Base-by-base conservation (phyloP, 345 rosid genomes). In the Clarkia xantiana region DNA sequence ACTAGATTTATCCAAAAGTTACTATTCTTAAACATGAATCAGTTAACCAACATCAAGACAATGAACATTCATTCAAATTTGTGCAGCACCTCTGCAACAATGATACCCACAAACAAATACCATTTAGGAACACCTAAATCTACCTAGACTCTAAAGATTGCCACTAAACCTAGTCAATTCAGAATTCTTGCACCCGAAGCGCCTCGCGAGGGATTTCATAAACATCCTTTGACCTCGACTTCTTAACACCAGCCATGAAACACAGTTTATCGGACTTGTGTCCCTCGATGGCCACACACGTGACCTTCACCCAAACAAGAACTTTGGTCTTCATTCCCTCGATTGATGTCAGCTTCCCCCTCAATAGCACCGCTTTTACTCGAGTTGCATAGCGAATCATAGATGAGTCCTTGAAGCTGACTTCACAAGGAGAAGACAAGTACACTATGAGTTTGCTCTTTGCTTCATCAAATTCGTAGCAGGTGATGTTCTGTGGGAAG, bases 311-410 rank as follows among this genome's bases (percentile, higher is more conserved):
- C 96, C 94, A 86, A 9, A 91, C 94, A 1, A 91, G 75, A 25
- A 81, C 82, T 71, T 91, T 86, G 2, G 96, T 91, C 80, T 91
- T 91, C 93, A 86, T 81, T 44, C 98, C 98, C 68, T 91, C 98
- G 0, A 86, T 83, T 3, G 73, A 68, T 43, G 81, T 68, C 52
- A 90, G 70, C 73, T 83, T 90, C 51, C 94, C 96, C 63, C 81
- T 70, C 18, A 61, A 61, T 42, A 91, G 69, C n/a, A 59, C 78
- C 18, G 80, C 93, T 60, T 91, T 91, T 44, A 86, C 94, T 0
- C 98, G 83, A 1, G 82, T 69, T 0, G 93, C 91, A 54, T 90
- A 90, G 54, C 96, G 68, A 47, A 91, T 49, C n/a, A 60, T 84
- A 12, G 94, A 83, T 12, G 86, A 76, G 69, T 91, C 98, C 76